Evolutionary conservation across 179 eudicot genomes (phyloP), one percentile per base, ranked within the genome.

Genomic region (Heliamphora pulchella): DNA sequence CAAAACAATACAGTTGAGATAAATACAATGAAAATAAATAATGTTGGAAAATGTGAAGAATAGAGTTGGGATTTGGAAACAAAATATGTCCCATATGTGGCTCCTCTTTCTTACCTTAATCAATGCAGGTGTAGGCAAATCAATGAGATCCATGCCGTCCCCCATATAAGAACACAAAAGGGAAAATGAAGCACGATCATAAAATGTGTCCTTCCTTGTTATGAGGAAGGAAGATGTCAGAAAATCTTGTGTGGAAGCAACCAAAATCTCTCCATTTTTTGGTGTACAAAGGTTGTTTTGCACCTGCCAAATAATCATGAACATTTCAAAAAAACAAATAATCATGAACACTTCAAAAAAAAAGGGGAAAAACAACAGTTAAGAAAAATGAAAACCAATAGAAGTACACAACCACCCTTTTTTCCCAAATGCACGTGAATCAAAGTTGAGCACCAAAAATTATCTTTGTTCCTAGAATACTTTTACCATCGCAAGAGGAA

Each of bases 261-360:
- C 99, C 89, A 96, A 91, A 86, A 96, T 90, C 80, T 92, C 89
- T 78, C 99, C 99, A 84, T 91, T 96, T 82, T 96, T 96, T 10
- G 99, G 99, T 51, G 99, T 96, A 82, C 99, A 96, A 72, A 96
- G 84, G 85, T 96, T 96, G 87, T 96, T 96, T 88, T 96, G 99
- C 53, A 96, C 99, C 99, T 96, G 88, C 81, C 75, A 44, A 79
- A 85, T 14, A 48, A 73, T 70, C 53, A 81, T 44, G 54, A 67
- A 73, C 22, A 71, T 11, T 57, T 75, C 22, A 71, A 39, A 76
- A 43, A 9, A 61, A n/a, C 18, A 31, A 59, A 31, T 31, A 31
- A 0, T 31, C 0, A 66, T 31, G 44, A 61, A 80, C 15, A 70
- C 8, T 47, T 77, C n/a, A 62, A 50, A 61, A 3, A 3, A 61